phyloP scores from a whole-genome alignment of 495 filamentous ascomycete genomes.

The Penicillium canescens region DNA sequence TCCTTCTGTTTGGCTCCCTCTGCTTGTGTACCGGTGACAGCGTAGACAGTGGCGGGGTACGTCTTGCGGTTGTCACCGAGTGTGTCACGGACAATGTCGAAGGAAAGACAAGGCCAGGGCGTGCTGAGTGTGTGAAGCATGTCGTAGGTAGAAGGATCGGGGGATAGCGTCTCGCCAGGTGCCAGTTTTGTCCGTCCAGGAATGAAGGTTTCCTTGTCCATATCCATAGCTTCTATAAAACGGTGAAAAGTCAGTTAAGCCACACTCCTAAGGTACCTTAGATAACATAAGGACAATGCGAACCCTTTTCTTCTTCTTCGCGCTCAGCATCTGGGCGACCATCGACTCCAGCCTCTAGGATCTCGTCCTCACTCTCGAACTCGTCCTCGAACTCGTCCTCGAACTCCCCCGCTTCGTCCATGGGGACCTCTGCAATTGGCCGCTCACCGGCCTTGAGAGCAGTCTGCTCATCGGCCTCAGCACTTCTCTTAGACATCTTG shows the following conservation, averaged over 20 bases:
- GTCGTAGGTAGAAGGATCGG: constrained; percentile 88
- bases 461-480: constrained; percentile 53
- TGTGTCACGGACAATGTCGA: constrained; percentile 86
- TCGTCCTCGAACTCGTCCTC: constrained; percentile 97
- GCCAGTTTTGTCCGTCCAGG: constrained; percentile 84
- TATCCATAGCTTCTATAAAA: constrained; percentile 74
- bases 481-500: constrained; percentile 72
- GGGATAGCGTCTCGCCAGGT: constrained; percentile 84
- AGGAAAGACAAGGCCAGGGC: constrained; percentile 94
- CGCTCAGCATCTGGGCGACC: constrained; percentile 90
- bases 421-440: constrained; percentile 47
- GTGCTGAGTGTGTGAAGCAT: constrained; percentile 93
- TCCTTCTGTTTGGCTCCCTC: constrained; percentile 71
- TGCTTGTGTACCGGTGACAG: constrained; percentile 91
- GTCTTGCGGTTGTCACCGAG: constrained; percentile 86
- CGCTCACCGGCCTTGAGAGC: constrained; percentile 71
- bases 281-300: constrained; percentile 8
- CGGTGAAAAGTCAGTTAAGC: constrained; percentile 5
- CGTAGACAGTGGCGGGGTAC: constrained; percentile 91
- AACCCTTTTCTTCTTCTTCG: constrained; percentile 78
- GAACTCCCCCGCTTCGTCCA: constrained; percentile 78
- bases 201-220: constrained; percentile 91
- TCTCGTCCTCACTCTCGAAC: constrained; percentile 95
- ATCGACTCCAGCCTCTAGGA: constrained; percentile 91
- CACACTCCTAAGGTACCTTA: background rate